Evolutionary conservation across 2,329 filamentous ascomycete species (phyloP).

Genomic region (Cercospora sp.): DNA sequence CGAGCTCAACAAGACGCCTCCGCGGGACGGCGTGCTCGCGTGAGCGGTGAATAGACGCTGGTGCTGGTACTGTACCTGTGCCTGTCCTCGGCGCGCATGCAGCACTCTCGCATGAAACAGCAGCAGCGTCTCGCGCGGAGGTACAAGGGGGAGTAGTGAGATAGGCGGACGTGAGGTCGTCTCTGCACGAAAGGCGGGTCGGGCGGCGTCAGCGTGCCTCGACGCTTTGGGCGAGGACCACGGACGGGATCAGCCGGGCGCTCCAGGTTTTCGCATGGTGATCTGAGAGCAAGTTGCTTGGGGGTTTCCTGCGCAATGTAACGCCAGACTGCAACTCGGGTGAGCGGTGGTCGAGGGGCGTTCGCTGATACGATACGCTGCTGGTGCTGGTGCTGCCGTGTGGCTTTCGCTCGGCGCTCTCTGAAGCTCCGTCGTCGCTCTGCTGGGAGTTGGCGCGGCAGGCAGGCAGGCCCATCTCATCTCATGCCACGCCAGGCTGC

Average conservation of each 20-base stretch:
- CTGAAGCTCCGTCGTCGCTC: background rate
- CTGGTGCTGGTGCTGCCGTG: background rate
- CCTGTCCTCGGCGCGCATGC: slow-evolving; percentile 4
- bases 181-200: background rate
- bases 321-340: slow-evolving; percentile 14
- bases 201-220: background rate
- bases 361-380: background rate
- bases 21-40: background rate
- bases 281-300: background rate
- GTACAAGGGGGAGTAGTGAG: background rate
- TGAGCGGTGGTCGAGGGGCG: background rate
- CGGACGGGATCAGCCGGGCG: background rate
- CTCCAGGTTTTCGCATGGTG: background rate
- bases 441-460: background rate
- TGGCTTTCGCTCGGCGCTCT: background rate
- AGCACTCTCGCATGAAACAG: slow-evolving; percentile 11
- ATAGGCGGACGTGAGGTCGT: background rate
- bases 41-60: background rate
- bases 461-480: background rate
- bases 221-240: background rate
- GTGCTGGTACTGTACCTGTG: background rate
- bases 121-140: background rate
- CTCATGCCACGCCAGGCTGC: background rate
- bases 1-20: background rate
- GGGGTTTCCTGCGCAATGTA: slow-evolving; percentile 4